Base-by-base conservation (phyloP, 2,329 filamentous ascomycete species). In the Cryphonectria carpinicola region DNA sequence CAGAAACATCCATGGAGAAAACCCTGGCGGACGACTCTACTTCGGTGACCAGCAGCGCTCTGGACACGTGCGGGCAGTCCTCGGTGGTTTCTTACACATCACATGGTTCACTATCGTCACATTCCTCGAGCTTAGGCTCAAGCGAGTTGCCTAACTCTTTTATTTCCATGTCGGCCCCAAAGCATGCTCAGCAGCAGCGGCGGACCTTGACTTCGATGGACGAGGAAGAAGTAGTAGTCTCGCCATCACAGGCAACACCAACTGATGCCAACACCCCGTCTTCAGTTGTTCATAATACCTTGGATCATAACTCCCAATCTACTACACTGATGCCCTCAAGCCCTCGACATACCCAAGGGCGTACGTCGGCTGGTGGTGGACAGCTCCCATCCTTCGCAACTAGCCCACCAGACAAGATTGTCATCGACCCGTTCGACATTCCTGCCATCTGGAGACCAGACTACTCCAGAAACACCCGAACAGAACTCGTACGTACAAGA, bases 401-500 rank as follows among this genome's bases (percentile, higher is more conserved):
- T 35, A 71, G 69, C 43, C 69, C 62, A 7, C 56, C 71, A n/a
- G 67, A 72, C 60, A 72, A 72, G 60, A 70, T 72, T 5, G 58
- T 67, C 39, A 65, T 70, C 52, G 64, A 72, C 3, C 64, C 67
- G 5, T 35, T 22, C 2, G 65, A 72, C 13, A 56, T 72, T 3
- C 66, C 65, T 2, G 19, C 56, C 17, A 61, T 32, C 19, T 61
- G 46, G 25, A 37, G 46, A 13, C 58, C 65, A 22, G 49, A n/a
- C 14, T 22, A 32, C 4, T n/a, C 32, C 58, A 19, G 25, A 4
- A 3, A 13, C 10, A 22, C 58, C 4, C 32, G 28, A 6, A 64
- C 70, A 28, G 41, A 70, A 6, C 43, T 72, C 0, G 52, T 39
- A 22, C 64, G 70, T 8, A 75, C 73, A 67, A 75, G 74, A n/a